These are phyloP conservation scores for Coemansia sp. DNA, from an alignment of 192 early-diverging fungal species.

Conservation along the genomic window DNA sequence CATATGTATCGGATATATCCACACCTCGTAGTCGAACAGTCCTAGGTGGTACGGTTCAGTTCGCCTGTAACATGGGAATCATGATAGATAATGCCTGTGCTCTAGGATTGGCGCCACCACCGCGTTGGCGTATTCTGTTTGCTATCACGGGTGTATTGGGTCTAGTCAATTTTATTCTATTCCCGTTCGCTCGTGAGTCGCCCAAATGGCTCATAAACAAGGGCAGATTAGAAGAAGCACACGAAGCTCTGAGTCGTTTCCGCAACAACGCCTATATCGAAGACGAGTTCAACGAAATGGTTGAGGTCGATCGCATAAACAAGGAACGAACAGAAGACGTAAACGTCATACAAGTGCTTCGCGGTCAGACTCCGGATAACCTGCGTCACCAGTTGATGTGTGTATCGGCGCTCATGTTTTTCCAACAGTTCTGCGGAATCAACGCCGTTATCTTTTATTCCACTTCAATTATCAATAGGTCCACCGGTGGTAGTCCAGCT, in stretches of 20 bases:
- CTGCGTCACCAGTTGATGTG: conserved; percentile 65
- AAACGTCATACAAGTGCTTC: conserved; percentile 59
- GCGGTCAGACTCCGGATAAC: conserved; percentile 56
- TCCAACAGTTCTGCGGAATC: conserved; percentile 86
- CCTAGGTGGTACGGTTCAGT: conserved; percentile 74
- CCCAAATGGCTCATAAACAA: conserved; percentile 73
- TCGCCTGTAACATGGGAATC: conserved; percentile 78
- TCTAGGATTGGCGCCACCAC: conserved; percentile 60
- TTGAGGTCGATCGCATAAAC: conserved; percentile 48
- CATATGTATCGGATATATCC: conserved; percentile 79
- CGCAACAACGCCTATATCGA: conserved; percentile 61
- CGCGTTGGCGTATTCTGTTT: conserved; percentile 75
- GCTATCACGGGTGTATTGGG: conserved; percentile 64
- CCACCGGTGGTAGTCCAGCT: conserved; percentile 33
- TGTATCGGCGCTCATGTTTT: conserved; percentile 66
- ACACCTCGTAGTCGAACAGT: conserved; percentile 69
- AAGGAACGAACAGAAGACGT: conserved; percentile 43
- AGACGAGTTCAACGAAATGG: conserved; percentile 67
- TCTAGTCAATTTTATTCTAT: conserved; percentile 58
- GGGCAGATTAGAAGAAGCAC: conserved; percentile 64
- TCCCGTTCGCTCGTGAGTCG: conserved; percentile 75
- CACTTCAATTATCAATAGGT: conserved; percentile 72
- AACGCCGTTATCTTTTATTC: conserved; percentile 86
- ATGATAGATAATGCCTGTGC: conserved; percentile 70
- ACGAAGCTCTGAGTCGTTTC: conserved; percentile 55